These are phyloP conservation scores for Salmacisia buchloeana DNA, from an alignment of 1,284 basidiomycete genomes.

Conservation along the genomic window DNA sequence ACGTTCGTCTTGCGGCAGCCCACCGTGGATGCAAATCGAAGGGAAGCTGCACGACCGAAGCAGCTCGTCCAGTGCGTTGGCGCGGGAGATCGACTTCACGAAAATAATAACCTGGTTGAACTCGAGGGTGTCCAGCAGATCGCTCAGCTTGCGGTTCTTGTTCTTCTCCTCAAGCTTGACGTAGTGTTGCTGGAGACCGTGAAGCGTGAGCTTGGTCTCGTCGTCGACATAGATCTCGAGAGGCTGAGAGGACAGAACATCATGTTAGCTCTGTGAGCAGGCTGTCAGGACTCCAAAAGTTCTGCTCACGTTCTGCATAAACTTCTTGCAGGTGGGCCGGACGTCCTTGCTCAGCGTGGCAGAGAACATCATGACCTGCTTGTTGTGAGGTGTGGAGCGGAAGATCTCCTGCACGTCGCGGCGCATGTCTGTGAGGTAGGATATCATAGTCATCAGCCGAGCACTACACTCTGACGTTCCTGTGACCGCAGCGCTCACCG, in stretches of 20 bases:
- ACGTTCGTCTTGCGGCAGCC: constrained; percentile 87
- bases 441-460: background rate
- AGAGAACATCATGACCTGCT: constrained; percentile 99
- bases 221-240: constrained; percentile 99
- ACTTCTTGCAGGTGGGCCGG: constrained; percentile 96
- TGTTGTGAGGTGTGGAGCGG: constrained; percentile 98
- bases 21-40: constrained; percentile 94
- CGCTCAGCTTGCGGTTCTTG: constrained; percentile 98
- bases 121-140: constrained; percentile 89
- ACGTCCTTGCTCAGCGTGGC: constrained; percentile 97
- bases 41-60: constrained; percentile 98
- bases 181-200: constrained; percentile 98
- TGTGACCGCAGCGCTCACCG: constrained; percentile 68
- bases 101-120: constrained; percentile 99
- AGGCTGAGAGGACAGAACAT: constrained; percentile 59
- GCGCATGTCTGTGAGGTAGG: constrained; percentile 82
- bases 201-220: constrained; percentile 96
- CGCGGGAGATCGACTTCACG: constrained; percentile 93
- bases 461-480: background rate
- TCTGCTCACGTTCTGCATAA: constrained; percentile 98
- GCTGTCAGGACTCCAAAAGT: background rate
- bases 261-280: background rate
- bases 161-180: constrained; percentile 74
- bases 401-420: constrained; percentile 99
- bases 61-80: constrained; percentile 92